Base-by-base conservation (phyloP, 164 flowering plant species). In the Vitis rupestris region DNA sequence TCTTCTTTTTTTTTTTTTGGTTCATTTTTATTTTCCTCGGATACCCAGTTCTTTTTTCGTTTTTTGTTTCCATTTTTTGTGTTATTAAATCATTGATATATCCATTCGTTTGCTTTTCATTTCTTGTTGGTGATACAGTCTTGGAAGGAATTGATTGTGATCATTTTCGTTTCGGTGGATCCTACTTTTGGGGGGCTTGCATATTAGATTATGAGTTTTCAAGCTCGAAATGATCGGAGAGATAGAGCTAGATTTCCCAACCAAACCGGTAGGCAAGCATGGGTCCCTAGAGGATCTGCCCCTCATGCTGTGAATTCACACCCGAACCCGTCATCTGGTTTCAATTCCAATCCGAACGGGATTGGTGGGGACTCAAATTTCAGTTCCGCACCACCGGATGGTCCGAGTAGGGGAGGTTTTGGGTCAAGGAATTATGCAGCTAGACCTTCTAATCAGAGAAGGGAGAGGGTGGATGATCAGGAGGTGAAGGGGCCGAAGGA, bases 251-350 rank as follows among this genome's bases (percentile, higher is more conserved):
- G 87, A 58, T 8, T 62, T 50, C 69, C 71, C 29, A 59, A 66
- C 37, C 83, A 82, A 50, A 60, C 5, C 54, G 58, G 75, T 15
- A 84, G 85, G 48, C 90, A 81, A 63, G 73, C 79, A 72, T 90
- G 96, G 96, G 76, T 88, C 9, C 89, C 92, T 1, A 82, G 89
- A 76, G 89, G 89, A 54, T 71, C 83, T n/a, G 15, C 80, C 10
- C 15, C 67, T 6, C 9, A 66, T 7, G 56, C 23, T 52, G 67
- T 56, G 56, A 75, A 74, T 54, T 74, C 68, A 2, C 63, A 76
- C 0, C 31, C 69, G 61, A 59, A 50, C 44, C 44, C 44, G 4
- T 37, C 44, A 37, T 37, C 44, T 37, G 44, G 44, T 61, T 52
- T 37, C 66, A 62, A 67, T 47, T 44, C 59, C 1, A 66, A 66